Evolutionary conservation across 1,284 basidiomycete genomes (phyloP).

Genomic region (Apiotrichum siamense): DNA sequence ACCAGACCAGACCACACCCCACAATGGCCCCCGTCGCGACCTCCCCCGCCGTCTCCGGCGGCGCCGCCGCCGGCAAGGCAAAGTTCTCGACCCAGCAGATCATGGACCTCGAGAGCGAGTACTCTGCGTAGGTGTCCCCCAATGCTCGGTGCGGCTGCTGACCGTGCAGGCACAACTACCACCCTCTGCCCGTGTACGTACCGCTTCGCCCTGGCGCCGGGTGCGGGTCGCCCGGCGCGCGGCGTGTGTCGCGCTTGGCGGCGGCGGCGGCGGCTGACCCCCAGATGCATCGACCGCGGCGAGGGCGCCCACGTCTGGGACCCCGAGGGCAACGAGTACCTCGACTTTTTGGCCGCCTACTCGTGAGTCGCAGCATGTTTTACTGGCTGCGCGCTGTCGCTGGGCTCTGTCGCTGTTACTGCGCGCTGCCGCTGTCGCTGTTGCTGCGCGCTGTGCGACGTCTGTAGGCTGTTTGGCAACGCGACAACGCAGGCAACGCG

Average conservation of each 20-base stretch:
- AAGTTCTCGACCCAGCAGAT: constrained; percentile 55
- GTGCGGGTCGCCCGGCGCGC: too few species aligned
- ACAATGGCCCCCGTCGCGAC: constrained; percentile 22
- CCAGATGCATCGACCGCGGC: constrained; percentile 76
- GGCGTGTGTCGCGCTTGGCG: too few species aligned
- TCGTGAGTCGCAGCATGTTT: constrained; percentile 58
- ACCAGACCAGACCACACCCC: neutral
- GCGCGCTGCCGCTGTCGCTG: too few species aligned
- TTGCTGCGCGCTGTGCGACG: too few species aligned
- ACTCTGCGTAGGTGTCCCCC: constrained; percentile 41
- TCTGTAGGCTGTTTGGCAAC: too few species aligned
- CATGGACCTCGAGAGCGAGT: constrained; percentile 72
- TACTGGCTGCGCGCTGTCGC: too few species aligned
- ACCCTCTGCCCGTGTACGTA: constrained; percentile 72
- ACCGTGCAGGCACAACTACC: constrained; percentile 65
- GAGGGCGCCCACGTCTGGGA: constrained; percentile 92
- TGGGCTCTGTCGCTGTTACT: too few species aligned
- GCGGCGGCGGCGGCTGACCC: too few species aligned
- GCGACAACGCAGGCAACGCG: too few species aligned
- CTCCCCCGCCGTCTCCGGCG: constrained; percentile 73
- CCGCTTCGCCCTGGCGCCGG: neutral
- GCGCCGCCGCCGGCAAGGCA: constrained; percentile 47
- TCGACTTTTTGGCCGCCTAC: constrained; percentile 96
- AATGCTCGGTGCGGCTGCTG: constrained; percentile 12
- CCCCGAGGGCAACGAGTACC: constrained; percentile 86